Percentiles rank a stretch among this genome's conserved stretches.
These are phyloP conservation scores for Aphanocladium album DNA, from an alignment of 2,329 filamentous ascomycete genomes.

Conservation along the genomic window DNA sequence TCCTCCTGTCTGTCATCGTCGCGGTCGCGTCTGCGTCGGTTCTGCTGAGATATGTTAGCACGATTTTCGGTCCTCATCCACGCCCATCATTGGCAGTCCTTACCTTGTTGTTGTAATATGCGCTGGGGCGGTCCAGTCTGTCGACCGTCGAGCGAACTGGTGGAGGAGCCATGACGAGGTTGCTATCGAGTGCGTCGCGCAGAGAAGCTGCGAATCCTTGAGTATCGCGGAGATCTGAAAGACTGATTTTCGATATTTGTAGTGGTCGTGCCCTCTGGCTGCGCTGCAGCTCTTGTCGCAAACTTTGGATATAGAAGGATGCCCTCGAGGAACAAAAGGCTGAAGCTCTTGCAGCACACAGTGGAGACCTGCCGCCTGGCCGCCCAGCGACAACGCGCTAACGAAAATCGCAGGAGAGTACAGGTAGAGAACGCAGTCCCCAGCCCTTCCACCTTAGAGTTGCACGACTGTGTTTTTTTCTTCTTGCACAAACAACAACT, in stretches of 20 bases:
- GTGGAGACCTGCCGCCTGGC: constrained; percentile 10
- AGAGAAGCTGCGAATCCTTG: neutral
- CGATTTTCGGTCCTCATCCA: neutral
- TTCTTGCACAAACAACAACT: neutral
- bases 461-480: neutral
- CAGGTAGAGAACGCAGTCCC: too few species aligned
- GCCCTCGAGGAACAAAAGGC: neutral
- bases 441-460: constrained; percentile 6
- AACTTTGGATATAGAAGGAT: neutral
- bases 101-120: constrained; percentile 84
- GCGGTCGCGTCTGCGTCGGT: constrained; percentile 65
- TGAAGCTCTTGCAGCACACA: constrained; percentile 7
- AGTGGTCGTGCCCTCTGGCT: neutral
- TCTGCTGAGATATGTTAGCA: constrained; percentile 38
- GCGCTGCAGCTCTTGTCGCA: constrained; percentile 4
- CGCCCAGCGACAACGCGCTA: neutral
- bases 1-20: constrained; percentile 46
- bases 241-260: neutral
- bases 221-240: neutral
- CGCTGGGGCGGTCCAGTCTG: constrained; percentile 86
- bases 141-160: constrained; percentile 61
- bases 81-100: constrained; percentile 22
- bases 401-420: neutral
- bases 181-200: neutral
- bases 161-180: constrained; percentile 1